Base-by-base conservation (phyloP, 129 eudicot genomes). In the Tanacetum coccineum region DNA sequence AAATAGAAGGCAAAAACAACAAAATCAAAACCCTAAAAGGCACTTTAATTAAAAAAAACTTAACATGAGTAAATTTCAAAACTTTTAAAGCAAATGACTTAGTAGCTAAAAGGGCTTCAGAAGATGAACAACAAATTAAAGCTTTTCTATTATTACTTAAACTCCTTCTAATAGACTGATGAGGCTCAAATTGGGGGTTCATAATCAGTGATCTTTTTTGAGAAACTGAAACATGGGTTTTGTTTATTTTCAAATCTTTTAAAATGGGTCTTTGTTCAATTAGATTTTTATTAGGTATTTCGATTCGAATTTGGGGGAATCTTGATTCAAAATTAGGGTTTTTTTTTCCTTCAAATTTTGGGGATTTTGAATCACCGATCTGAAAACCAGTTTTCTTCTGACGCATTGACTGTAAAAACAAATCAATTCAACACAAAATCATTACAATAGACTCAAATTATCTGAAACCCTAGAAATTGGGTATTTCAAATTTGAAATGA, bases 1-100 rank as follows among this genome's bases (percentile, higher is more conserved):
- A 88, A 66, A 88, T 66, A 50, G 81, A 73, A 47, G 96, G 96
- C 67, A 88, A 63, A 59, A 81, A 77, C 9, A 88, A 68, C 25
- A 88, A 72, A 40, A 82, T 54, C n/a, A 82, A 62, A 48, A 85
- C 65, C 65, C 90, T 72, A 2, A 85, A 70, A 77, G 86, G 91
- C 53, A 78, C 71, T 72, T 75, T 73, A 61, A 81, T 61, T 74
- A 85, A 82, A 3, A 78, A 78, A 50, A 25, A 84, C 79, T 59
- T 82, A 59, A 65, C 85, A 15, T 76, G 78, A 14, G 80, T 69
- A 11, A 73, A 79, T 22, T 81, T 74, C 22, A 81, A 56, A 14
- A 84, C 47, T 11, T 79, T 76, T 13, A 76, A 69, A 62, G 82
- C 90, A 30, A 69, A 22, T 50, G 89, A 52, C 47, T 83, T 88